Conservation (phyloP, 345 rosid species). For the Cardamine resedifolia region DNA sequence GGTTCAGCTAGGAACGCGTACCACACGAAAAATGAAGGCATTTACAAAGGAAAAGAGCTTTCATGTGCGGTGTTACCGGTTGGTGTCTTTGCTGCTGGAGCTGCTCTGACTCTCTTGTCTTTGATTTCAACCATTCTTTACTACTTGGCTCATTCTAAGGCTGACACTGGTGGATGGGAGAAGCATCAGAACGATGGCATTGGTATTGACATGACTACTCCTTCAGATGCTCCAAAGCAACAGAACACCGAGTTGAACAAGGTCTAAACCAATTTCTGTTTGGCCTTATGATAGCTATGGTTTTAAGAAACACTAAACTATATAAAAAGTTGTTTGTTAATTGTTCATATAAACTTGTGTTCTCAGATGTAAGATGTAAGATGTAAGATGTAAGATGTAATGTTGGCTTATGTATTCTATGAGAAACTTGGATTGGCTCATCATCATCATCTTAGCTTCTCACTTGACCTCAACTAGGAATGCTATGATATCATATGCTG, state of each 20-base stretch:
- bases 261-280: slow-evolving; percentile 32
- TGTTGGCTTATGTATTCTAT: slow-evolving; percentile 24
- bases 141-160: slow-evolving; percentile 82
- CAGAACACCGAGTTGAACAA: slow-evolving; percentile 51
- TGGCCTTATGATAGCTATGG: slow-evolving; percentile 15
- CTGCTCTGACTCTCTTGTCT: slow-evolving; percentile 80
- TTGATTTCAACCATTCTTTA: slow-evolving; percentile 60
- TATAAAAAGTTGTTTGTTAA: slow-evolving; percentile 14
- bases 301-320: slow-evolving; percentile 22
- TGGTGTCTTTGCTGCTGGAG: slow-evolving; percentile 93
- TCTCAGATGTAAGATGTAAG: slow-evolving; percentile 2
- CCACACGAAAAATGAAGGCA: slow-evolving; percentile 77
- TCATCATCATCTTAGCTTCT: not conserved
- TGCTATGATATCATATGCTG: not conserved
- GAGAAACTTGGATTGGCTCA: slow-evolving; percentile 8
- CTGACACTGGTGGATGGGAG: slow-evolving; percentile 96
- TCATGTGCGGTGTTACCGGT: slow-evolving; percentile 86
- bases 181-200: slow-evolving; percentile 81
- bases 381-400: slow-evolving; percentile 10
- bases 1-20: slow-evolving; percentile 87
- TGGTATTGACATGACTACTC: slow-evolving; percentile 17
- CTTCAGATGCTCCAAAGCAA: slow-evolving; percentile 47
- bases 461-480: not conserved
- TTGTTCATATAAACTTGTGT: slow-evolving; percentile 32
- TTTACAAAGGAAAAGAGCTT: slow-evolving; percentile 43